These are phyloP conservation scores for Suillus brevipes DNA, from an alignment of 768 basidiomycete species.

Conservation along the genomic window DNA sequence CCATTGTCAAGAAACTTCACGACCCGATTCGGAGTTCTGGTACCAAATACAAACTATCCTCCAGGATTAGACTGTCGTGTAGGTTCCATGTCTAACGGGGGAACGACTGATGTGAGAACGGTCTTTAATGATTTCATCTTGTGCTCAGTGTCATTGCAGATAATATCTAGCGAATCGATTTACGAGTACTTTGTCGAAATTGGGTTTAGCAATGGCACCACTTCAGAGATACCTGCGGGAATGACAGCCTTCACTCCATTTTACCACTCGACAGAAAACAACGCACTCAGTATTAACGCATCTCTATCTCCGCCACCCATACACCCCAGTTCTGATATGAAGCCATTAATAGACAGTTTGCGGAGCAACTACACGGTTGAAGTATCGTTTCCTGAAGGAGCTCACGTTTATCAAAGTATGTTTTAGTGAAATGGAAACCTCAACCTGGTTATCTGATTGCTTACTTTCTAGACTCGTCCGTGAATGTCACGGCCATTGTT, in stretches of 20 bases:
- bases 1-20: background rate
- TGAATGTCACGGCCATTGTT: constrained; percentile 1
- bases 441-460: background rate
- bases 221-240: constrained; percentile 19
- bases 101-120: background rate
- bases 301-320: background rate
- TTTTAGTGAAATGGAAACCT: background rate
- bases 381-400: background rate
- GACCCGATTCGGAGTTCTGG: constrained; percentile 14
- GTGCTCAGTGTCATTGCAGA: background rate
- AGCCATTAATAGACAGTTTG: background rate
- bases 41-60: constrained; percentile 26
- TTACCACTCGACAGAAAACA: background rate
- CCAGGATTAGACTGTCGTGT: constrained; percentile 11
- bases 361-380: constrained; percentile 9
- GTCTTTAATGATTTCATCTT: background rate
- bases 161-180: constrained; percentile 6
- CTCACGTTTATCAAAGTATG: background rate
- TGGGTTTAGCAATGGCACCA: constrained; percentile 21
- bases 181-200: constrained; percentile 23
- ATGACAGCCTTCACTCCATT: constrained; percentile 19
- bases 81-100: background rate
- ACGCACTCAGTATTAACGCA: background rate
- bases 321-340: too few relatives aligned
- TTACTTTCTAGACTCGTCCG: background rate